Base-by-base conservation (phyloP, 148 eudicot species). In the Simmondsia chinensis region DNA sequence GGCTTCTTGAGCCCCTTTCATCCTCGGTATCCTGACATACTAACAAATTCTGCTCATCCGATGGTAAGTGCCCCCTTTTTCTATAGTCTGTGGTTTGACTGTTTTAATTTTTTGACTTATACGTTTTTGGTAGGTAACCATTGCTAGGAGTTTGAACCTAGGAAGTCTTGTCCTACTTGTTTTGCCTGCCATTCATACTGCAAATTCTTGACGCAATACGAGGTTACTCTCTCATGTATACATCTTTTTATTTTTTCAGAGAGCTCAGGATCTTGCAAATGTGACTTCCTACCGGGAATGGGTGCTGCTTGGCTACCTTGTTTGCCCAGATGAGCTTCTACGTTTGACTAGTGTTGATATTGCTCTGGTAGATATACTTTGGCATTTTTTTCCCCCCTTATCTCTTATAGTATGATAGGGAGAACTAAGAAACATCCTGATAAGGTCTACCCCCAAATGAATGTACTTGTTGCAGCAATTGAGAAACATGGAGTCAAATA, bases 321-420 rank as follows among this genome's bases (percentile, higher is more conserved):
- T 83, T 68, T 93, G 99, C 48, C 99, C 99, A 20, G 99, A 86
- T 48, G 99, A 93, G 82, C 99, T 93, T 57, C 84, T 93, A 43
- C 87, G 99, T 46, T 94, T 93, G 47, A 86, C 96, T 63, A 93
- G 99, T 94, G 80, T 93, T 46, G 99, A 93, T 64, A 86, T 93
- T 74, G 94, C 99, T 68, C 49, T 74, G 94, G 99, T 93, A 79
- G 44, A 27, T n/a, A n/a, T n/a, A n/a, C n/a, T n/a, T n/a, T n/a
- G n/a, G n/a, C n/a, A n/a, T n/a, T n/a, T n/a, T n/a, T n/a, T n/a
- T n/a, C n/a, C n/a, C n/a, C n/a, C n/a, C n/a, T n/a, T n/a, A n/a
- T n/a, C n/a, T n/a, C n/a, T n/a, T n/a, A n/a, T n/a, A n/a, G n/a
- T n/a, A n/a, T n/a, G n/a, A n/a, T n/a, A n/a, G n/a, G n/a, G n/a